Percentiles rank a stretch among this genome's conserved stretches.
Evolutionary conservation across 2,329 filamentous ascomycete genomes (phyloP).

Genomic region (Neonectria magnoliae): DNA sequence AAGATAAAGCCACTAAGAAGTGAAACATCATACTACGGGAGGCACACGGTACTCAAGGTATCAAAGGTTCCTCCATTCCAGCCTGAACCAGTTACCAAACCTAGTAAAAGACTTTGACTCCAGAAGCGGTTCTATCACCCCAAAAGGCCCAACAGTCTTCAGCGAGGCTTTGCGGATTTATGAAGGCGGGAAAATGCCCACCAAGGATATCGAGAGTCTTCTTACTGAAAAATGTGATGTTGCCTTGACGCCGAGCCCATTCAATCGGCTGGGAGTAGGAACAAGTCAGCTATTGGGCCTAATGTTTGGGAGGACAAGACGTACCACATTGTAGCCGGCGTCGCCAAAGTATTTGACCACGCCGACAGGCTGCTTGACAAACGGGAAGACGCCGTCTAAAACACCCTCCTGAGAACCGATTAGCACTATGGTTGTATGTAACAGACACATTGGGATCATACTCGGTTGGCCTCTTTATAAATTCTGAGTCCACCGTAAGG

Average conservation of each 20-base stretch:
- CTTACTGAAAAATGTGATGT: slow-evolving; percentile 3
- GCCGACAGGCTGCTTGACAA: neutral
- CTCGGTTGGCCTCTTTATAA: slow-evolving; percentile 6
- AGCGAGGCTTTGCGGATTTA: slow-evolving; percentile 4
- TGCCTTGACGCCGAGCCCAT: slow-evolving; percentile 13
- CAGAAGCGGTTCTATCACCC: slow-evolving; percentile 6
- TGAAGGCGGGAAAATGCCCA: slow-evolving; percentile 11
- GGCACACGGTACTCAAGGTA: neutral
- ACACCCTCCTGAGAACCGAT: neutral
- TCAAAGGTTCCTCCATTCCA: neutral
- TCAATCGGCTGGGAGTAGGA: neutral
- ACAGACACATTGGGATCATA: neutral
- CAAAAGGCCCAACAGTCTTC: slow-evolving; percentile 15
- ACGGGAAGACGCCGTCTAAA: neutral
- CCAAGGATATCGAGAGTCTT: slow-evolving; percentile 1
- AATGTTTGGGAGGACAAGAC: neutral
- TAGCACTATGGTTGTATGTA: no score
- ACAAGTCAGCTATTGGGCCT: neutral
- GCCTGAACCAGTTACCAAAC: neutral
- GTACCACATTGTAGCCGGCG: neutral
- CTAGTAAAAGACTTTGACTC: neutral
- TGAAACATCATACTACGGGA: neutral
- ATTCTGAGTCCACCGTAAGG: slow-evolving; percentile 8
- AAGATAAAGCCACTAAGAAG: neutral
- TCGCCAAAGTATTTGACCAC: neutral